These are phyloP conservation scores for Spathaspora sp. DNA, from an alignment of 1,139 yeast species.

Conservation along the genomic window DNA sequence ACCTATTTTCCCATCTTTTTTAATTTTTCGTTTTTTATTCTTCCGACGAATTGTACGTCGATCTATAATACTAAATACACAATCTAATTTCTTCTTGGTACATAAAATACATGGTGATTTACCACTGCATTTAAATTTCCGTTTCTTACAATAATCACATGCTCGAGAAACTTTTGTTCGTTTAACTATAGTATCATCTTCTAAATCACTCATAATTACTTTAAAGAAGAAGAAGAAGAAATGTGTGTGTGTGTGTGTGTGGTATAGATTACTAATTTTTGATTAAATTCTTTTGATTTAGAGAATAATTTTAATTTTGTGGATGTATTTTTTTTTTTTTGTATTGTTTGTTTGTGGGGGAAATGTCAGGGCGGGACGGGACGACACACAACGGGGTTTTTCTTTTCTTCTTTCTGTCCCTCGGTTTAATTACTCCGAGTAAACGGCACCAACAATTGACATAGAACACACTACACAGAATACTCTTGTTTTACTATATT, in stretches of 20 bases:
- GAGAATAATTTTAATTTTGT: too few species aligned
- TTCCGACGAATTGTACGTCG: slow-evolving; percentile 15
- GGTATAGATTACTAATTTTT: too few species aligned
- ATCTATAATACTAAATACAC: slow-evolving; percentile 27
- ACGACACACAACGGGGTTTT: too few species aligned
- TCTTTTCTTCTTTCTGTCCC: background rate
- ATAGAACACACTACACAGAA: background rate
- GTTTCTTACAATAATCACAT: slow-evolving; percentile 38
- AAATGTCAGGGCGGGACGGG: too few species aligned
- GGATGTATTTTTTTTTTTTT: too few species aligned
- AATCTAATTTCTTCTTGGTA: slow-evolving; percentile 22
- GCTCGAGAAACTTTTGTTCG: slow-evolving; percentile 36
- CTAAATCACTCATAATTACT: background rate
- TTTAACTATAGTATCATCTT: slow-evolving; percentile 12
- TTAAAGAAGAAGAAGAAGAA: background rate
- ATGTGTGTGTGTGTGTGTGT: too few species aligned
- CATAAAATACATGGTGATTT: slow-evolving; percentile 28
- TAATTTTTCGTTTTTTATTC: slow-evolving; percentile 12
- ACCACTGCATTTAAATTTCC: slow-evolving; percentile 36
- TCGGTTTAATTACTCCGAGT: background rate
- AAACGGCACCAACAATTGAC: too few species aligned
- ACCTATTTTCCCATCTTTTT: slow-evolving; percentile 2
- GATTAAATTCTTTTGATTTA: too few species aligned
- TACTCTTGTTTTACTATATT: background rate
- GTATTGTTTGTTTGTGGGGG: too few species aligned